A percentile compares a stretch with the other conserved stretches of the same genome.
phyloP scores from a whole-genome alignment of 2,329 filamentous ascomycete genomes.

The Colletotrichum karsti region DNA sequence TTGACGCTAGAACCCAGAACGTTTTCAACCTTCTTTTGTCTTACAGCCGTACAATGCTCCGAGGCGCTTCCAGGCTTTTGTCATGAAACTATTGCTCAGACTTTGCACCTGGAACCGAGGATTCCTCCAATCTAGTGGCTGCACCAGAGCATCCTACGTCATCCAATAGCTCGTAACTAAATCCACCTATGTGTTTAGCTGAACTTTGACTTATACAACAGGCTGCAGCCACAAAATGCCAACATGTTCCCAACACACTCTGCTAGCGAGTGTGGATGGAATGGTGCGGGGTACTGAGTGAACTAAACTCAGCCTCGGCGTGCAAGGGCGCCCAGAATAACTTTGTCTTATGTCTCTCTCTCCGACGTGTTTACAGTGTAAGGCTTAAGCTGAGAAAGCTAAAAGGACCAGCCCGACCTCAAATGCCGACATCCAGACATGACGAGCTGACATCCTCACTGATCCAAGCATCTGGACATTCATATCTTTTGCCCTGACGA shows the following conservation, averaged over 20 bases:
- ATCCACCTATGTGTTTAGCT: too few species aligned
- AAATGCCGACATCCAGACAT: too few species aligned
- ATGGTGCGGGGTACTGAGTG: background rate
- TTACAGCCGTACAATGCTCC: too few species aligned
- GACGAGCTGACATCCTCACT: background rate
- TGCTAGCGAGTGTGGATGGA: background rate
- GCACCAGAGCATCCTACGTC: too few species aligned
- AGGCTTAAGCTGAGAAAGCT: background rate
- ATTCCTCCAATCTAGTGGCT: too few species aligned
- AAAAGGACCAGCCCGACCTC: background rate
- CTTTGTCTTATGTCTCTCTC: background rate
- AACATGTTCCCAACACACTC: background rate
- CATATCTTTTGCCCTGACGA: background rate
- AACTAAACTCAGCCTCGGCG: background rate
- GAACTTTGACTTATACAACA: too few species aligned
- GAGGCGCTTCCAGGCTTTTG: too few species aligned
- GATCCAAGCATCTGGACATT: background rate
- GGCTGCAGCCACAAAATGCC: background rate
- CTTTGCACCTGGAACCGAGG: too few species aligned
- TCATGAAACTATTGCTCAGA: too few species aligned
- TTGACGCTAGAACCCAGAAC: too few species aligned
- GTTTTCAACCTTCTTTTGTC: too few species aligned
- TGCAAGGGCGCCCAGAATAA: background rate
- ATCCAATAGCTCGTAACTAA: too few species aligned
- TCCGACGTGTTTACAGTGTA: background rate